Evolutionary conservation across 2,329 filamentous ascomycete species (phyloP), one percentile per base, ranked within the genome.

Genomic region (Arthrobotrys sphaeroides): DNA sequence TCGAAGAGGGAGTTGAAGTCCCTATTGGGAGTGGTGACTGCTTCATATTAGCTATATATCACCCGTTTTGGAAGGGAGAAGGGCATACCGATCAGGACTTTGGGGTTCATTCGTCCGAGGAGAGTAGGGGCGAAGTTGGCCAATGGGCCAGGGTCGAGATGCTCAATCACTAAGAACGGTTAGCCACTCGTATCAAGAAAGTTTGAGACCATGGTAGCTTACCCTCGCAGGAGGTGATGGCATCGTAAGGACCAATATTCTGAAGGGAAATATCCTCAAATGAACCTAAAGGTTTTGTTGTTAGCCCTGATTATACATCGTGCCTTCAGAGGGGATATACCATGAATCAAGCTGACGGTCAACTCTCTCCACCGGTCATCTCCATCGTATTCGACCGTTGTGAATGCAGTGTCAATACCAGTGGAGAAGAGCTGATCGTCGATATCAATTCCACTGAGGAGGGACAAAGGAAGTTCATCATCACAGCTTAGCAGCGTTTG

Each of bases 1-100:
- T 78, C 75, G 53, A 80, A 80, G 1, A 80, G 68, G n/a, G 73
- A 60, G 49, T 80, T 80, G 53, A 80, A 80, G 10, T 80, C 78
- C 13, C 79, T 38, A 33, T 80, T 80, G 4, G 79, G 79, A 0
- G 79, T 80, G 9, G 79, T 80, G 10, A 80, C 77, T 42, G 78
- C 9, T 16, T 45, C 7, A 26, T 5, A 18, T 75, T 18, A 59
- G 28, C 3, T 24, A 20, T 42, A n/a, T n/a, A 26, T 20, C 5
- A 26, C 6, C 6, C 24, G 28, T 42, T 13, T 16, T 16, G 16
- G 45, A 18, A 26, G 45, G 13, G 26, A 40, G 16, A 20, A 24
- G 3, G 3, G 10, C 43, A 18, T 38, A 74, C 70, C 70, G 5
- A 68, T 55, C 2, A 74, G 45, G 5, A 68, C 45, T 43, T 77